Conservation (phyloP, 164 flowering plant genomes). For the Vitis rotundifolia region DNA sequence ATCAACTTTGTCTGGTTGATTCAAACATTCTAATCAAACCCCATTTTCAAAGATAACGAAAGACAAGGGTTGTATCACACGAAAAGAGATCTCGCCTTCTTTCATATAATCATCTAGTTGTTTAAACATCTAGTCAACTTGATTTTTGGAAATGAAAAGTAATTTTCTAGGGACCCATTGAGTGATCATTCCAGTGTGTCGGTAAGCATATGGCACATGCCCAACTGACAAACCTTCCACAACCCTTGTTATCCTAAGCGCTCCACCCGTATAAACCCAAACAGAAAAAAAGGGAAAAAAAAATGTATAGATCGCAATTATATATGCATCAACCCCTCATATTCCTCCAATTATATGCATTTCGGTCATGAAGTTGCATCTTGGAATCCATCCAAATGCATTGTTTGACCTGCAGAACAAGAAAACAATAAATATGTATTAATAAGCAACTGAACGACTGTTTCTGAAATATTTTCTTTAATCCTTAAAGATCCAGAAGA, state of each 20-base stretch:
- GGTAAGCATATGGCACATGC: not conserved
- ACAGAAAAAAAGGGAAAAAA: no score
- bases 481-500: not conserved
- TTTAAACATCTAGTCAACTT: not conserved
- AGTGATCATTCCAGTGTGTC: not conserved
- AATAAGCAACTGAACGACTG: not conserved
- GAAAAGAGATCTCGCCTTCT: not conserved
- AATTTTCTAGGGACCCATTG: not conserved
- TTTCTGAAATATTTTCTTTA: not conserved
- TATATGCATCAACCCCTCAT: not conserved
- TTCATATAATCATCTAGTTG: not conserved
- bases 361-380: slow-evolving; percentile 1
- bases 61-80: not conserved
- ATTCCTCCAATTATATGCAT: not conserved
- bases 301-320: not conserved
- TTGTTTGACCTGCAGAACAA: slow-evolving; percentile 8
- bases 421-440: slow-evolving; percentile 3
- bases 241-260: not conserved
- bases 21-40: not conserved
- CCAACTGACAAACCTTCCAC: not conserved
- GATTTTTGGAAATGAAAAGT: not conserved
- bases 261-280: not conserved
- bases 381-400: slow-evolving; percentile 1
- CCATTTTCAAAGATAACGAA: not conserved
- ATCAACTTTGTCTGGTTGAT: not conserved